Evolutionary conservation across 2,329 filamentous ascomycete genomes (phyloP).

Genomic region (Penicillium sp.): DNA sequence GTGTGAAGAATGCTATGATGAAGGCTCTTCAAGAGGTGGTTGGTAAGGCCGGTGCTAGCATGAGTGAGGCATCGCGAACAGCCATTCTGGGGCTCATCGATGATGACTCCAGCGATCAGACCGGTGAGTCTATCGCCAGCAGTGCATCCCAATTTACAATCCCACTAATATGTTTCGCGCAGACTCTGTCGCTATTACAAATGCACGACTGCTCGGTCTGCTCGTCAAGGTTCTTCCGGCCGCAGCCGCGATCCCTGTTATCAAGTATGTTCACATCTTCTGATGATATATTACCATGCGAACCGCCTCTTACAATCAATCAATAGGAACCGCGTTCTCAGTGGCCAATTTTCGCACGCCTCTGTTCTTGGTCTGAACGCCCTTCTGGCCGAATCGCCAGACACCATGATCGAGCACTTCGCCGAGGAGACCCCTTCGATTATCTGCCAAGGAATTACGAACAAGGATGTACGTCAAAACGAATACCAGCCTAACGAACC

Average conservation of each 20-base stretch:
- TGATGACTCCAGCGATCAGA: constrained; percentile 74
- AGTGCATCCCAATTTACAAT: background rate
- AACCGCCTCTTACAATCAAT: constrained; percentile 36
- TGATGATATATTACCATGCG: background rate
- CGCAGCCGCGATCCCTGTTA: constrained; percentile 66
- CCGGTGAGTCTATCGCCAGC: constrained; percentile 52
- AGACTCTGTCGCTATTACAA: constrained; percentile 80
- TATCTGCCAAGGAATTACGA: constrained; percentile 77
- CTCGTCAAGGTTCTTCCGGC: constrained; percentile 82
- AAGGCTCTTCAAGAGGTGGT: constrained; percentile 96
- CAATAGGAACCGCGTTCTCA: constrained; percentile 76
- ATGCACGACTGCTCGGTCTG: constrained; percentile 86
- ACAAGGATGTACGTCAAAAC: constrained; percentile 70
- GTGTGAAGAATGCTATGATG: constrained; percentile 93
- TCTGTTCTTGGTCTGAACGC: constrained; percentile 89
- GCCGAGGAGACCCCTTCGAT: constrained; percentile 75
- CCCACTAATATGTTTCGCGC: constrained; percentile 16
- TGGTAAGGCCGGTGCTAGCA: constrained; percentile 89
- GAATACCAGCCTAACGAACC: background rate
- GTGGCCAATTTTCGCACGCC: constrained; percentile 72
- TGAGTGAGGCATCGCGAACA: constrained; percentile 86
- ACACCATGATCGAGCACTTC: constrained; percentile 69
- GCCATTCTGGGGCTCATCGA: constrained; percentile 91
- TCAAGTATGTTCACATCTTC: constrained; percentile 52
- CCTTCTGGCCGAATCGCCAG: constrained; percentile 78